Conservation (phyloP, 208 protist genomes). For the Trypanosoma caninum region DNA sequence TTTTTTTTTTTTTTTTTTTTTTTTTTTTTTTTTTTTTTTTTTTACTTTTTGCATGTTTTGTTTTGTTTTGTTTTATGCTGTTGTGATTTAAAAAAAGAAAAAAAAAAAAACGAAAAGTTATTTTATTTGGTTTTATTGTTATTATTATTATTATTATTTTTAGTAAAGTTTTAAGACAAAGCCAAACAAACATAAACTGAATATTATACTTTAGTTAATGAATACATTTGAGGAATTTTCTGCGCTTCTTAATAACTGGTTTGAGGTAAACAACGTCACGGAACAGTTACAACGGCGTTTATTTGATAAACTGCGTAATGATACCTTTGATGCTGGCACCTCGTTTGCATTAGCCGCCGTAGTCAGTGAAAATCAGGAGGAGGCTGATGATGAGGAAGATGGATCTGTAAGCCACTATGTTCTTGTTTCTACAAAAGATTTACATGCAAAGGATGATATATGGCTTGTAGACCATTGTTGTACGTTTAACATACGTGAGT, state of each 20-base stretch:
- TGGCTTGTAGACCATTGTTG: slow-evolving; percentile 60
- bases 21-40: neutral
- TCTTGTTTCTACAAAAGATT: slow-evolving; percentile 35
- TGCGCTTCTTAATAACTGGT: slow-evolving; percentile 30
- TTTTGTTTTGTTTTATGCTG: neutral
- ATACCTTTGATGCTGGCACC: slow-evolving; percentile 37
- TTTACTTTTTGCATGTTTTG: slow-evolving; percentile 1
- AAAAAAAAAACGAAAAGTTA: slow-evolving; percentile 5
- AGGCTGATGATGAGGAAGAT: slow-evolving; percentile 8
- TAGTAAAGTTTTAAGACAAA: slow-evolving; percentile 4
- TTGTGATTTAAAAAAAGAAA: neutral
- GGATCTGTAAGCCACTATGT: slow-evolving; percentile 17
- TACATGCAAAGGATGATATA: slow-evolving; percentile 35
- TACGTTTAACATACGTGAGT: slow-evolving; percentile 36
- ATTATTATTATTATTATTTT: slow-evolving; percentile 32
- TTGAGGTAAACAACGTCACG: slow-evolving; percentile 29
- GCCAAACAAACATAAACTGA: neutral
- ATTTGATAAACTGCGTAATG: slow-evolving; percentile 34
- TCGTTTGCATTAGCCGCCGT: slow-evolving; percentile 34
- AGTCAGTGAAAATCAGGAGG: slow-evolving; percentile 20
- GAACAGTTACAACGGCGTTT: slow-evolving; percentile 26
- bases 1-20: neutral
- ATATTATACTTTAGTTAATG: neutral
- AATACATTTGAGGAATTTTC: slow-evolving; percentile 35
- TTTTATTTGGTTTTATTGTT: slow-evolving; percentile 14